Evolutionary conservation across 2,329 filamentous ascomycete species (phyloP).

Genomic region (Pseudocercospora crystallina): DNA sequence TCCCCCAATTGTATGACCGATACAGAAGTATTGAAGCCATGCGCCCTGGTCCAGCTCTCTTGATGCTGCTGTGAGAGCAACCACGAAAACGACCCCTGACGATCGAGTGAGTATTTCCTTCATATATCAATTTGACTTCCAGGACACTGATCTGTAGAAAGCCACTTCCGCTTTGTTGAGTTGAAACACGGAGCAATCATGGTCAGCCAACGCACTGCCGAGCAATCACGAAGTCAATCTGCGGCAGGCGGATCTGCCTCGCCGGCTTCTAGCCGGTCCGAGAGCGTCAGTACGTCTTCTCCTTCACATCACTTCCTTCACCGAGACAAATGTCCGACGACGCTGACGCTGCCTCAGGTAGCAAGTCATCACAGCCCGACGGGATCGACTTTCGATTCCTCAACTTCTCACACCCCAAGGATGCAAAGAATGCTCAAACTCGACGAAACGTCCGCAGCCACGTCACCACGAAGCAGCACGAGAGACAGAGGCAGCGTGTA

Average conservation of each 20-base stretch:
- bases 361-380: slow-evolving; percentile 21
- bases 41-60: slow-evolving; percentile 26
- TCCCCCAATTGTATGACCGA: slow-evolving; percentile 30
- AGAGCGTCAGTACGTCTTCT: slow-evolving; percentile 24
- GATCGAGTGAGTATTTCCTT: slow-evolving; percentile 19
- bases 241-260: slow-evolving; percentile 26
- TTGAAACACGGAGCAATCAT: slow-evolving; percentile 17
- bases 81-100: slow-evolving; percentile 29
- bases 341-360: slow-evolving; percentile 24
- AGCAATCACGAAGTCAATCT: slow-evolving; percentile 33
- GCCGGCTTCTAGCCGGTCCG: slow-evolving; percentile 29
- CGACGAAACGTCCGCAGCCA: slow-evolving; percentile 38
- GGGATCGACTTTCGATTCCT: slow-evolving; percentile 36
- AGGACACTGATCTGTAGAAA: slow-evolving; percentile 10
- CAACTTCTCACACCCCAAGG: slow-evolving; percentile 37
- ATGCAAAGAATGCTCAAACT: slow-evolving; percentile 33
- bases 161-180: slow-evolving; percentile 7
- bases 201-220: slow-evolving; percentile 27
- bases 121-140: slow-evolving; percentile 18
- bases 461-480: slow-evolving; percentile 28
- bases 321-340: slow-evolving; percentile 16
- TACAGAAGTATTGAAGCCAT: slow-evolving; percentile 31
- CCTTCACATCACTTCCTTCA: slow-evolving; percentile 11
- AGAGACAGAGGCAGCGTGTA: slow-evolving; percentile 19
- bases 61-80: slow-evolving; percentile 24